These are phyloP conservation scores for Candida sp. DNA, from an alignment of 1,139 yeast genomes.

Conservation along the genomic window DNA sequence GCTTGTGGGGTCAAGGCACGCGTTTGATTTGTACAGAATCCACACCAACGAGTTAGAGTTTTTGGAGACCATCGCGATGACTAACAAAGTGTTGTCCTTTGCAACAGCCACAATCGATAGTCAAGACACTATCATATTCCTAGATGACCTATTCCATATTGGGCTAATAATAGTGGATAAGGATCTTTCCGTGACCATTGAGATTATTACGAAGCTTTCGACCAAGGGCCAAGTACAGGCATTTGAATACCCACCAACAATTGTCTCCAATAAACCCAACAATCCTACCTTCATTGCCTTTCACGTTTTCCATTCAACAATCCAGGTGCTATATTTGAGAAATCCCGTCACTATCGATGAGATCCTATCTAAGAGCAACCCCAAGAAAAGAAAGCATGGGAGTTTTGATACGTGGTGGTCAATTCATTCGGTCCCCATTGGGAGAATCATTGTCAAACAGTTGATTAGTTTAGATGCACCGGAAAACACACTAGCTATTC, in stretches of 20 bases:
- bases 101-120: slow-evolving; percentile 5
- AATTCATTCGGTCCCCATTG: slow-evolving; percentile 24
- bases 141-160: slow-evolving; percentile 8
- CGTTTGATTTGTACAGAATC: slow-evolving; percentile 21
- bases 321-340: slow-evolving; percentile 24
- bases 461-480: slow-evolving; percentile 18
- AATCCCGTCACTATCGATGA: neutral
- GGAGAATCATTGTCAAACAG: slow-evolving; percentile 32
- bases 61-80: slow-evolving; percentile 1
- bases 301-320: slow-evolving; percentile 32
- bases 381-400: slow-evolving; percentile 11
- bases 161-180: slow-evolving; percentile 8
- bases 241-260: slow-evolving; percentile 21
- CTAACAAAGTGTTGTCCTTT: slow-evolving; percentile 8
- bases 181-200: slow-evolving; percentile 6
- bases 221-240: slow-evolving; percentile 29
- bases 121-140: slow-evolving; percentile 7
- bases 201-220: slow-evolving; percentile 20
- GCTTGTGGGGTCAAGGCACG: slow-evolving; percentile 20
- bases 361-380: neutral
- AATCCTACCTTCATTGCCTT: slow-evolving; percentile 24
- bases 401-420: slow-evolving; percentile 15
- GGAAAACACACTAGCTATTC: slow-evolving; percentile 25
- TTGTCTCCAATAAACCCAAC: slow-evolving; percentile 20
- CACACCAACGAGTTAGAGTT: neutral